Base-by-base conservation (phyloP, 345 rosid species). In the Acer yangbiense region DNA sequence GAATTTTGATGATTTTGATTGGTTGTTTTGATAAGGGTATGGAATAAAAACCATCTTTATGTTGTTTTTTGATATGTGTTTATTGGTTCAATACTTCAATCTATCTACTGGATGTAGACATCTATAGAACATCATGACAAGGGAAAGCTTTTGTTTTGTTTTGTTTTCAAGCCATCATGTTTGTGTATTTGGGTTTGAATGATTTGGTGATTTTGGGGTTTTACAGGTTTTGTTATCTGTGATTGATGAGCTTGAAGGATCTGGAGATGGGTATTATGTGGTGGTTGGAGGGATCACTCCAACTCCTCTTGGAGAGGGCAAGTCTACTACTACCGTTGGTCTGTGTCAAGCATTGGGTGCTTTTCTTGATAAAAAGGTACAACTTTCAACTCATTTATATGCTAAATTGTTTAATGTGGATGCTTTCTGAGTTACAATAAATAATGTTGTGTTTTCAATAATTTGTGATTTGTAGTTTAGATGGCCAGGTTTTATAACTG, bases 291-390 rank as follows among this genome's bases (percentile, higher is more conserved):
- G 99, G 75, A 96, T 94, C 67, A 94, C 99, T 74, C 99, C 99
- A n/a, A 94, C 99, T 68, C 99, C 98, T 44, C 95, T 96, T 46
- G 99, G 99, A 39, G 99, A 96, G 85, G 99, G 99, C 85, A 96
- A 96, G 73, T 90, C 97, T 7, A 96, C 99, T 50, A 96, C 99
- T 39, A 94, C 97, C 16, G 97, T 95, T 41, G 98, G 99, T 4
- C 92, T 96, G 77, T 94, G 98, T 71, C 99, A 96, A 87, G 97
- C 99, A 60, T 84, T 92, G 88, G 99, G 99, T 32, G 97, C 98
- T 61, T 87, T 88, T 81, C 98, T 96, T 13, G 90, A 91, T 80
- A 96, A 90, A 81, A 96, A 96, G 97, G 98, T 95, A 71, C 2
- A 61, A 3, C 41, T 76, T 71, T 81, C 72, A 17, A 20, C 32